phyloP scores from a whole-genome alignment of 495 filamentous ascomycete genomes.

The Chaetomium tenue region DNA sequence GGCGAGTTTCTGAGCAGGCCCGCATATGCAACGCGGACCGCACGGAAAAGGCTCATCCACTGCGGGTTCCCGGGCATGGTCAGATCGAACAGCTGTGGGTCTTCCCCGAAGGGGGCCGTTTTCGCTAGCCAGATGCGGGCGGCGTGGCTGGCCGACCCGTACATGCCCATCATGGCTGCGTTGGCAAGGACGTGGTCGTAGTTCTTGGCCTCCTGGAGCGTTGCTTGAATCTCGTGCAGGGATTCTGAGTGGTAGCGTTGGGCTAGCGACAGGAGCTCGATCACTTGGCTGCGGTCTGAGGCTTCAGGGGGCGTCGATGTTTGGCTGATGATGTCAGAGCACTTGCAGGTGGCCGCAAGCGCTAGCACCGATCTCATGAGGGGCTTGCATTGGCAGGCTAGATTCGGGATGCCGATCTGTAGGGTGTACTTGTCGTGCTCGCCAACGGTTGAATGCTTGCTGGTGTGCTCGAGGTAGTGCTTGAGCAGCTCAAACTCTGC shows the following conservation, averaged over 20 bases:
- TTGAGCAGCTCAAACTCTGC: conserved; percentile 39
- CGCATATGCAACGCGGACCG: conserved; percentile 39
- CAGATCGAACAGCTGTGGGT: not conserved
- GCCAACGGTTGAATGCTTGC: conserved; percentile 38
- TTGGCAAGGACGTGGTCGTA: conserved; percentile 45
- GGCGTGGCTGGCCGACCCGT: conserved; percentile 43
- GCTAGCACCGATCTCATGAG: conserved; percentile 47
- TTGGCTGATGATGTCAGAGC: conserved; percentile 39
- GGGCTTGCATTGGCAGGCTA: conserved; percentile 42
- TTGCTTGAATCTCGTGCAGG: conserved; percentile 34
- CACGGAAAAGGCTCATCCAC: conserved; percentile 46
- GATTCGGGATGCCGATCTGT: conserved; percentile 43
- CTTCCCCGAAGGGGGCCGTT: conserved; percentile 28
- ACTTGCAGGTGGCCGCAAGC: conserved; percentile 44
- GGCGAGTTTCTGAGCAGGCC: conserved; percentile 35
- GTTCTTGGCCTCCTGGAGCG: conserved; percentile 29
- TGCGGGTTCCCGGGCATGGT: conserved; percentile 37
- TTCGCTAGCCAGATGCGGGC: conserved; percentile 40
- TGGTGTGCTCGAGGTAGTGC: conserved; percentile 47
- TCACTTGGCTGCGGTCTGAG: conserved; percentile 28
- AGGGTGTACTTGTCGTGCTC: conserved; percentile 41
- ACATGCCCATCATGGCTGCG: conserved; percentile 49
- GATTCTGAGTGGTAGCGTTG: conserved; percentile 40
- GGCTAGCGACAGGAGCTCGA: conserved; percentile 35
- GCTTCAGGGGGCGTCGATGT: conserved; percentile 17